A percentile compares a stretch with the other conserved stretches of the same genome.
phyloP scores from a whole-genome alignment of 768 basidiomycete genomes.

The Rickenella mellea region DNA sequence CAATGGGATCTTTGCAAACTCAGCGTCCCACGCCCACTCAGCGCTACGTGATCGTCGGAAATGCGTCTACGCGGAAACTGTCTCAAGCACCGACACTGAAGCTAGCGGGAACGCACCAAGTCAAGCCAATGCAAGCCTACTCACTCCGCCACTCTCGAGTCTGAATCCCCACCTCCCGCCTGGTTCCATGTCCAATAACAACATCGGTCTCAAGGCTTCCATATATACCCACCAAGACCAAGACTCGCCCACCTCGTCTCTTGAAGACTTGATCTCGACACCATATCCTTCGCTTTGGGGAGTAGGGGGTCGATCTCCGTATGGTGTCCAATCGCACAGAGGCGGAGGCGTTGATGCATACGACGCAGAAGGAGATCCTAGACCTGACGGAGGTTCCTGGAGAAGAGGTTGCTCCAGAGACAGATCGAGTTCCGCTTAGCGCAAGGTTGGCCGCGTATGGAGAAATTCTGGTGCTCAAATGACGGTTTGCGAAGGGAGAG shows the following conservation, averaged over 20 bases:
- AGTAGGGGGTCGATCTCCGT: conserved; percentile 35
- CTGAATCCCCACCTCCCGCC: too few relatives aligned
- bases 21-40: too few relatives aligned
- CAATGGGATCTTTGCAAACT: too few relatives aligned
- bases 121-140: conserved; percentile 4
- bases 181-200: background rate
- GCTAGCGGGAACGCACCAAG: conserved; percentile 25
- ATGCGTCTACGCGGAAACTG: background rate
- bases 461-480: conserved; percentile 74
- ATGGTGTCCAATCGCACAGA: conserved; percentile 70
- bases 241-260: conserved; percentile 15
- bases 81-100: conserved; percentile 35
- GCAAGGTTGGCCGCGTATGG: conserved; percentile 86
- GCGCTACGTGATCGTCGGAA: too few relatives aligned
- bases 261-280: conserved; percentile 3
- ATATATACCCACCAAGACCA: conserved; percentile 18
- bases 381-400: conserved; percentile 42
- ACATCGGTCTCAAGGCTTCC: background rate
- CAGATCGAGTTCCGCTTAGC: conserved; percentile 59
- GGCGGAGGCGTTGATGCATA: conserved; percentile 73
- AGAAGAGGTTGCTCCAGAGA: conserved; percentile 18
- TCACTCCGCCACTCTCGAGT: conserved; percentile 2
- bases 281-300: background rate
- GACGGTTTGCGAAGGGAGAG: conserved; percentile 51
- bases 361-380: conserved; percentile 61